A percentile compares a stretch with the other conserved stretches of the same genome.
These are phyloP conservation scores for Calocybe cyanea DNA, from an alignment of 768 basidiomycete species.

Conservation along the genomic window DNA sequence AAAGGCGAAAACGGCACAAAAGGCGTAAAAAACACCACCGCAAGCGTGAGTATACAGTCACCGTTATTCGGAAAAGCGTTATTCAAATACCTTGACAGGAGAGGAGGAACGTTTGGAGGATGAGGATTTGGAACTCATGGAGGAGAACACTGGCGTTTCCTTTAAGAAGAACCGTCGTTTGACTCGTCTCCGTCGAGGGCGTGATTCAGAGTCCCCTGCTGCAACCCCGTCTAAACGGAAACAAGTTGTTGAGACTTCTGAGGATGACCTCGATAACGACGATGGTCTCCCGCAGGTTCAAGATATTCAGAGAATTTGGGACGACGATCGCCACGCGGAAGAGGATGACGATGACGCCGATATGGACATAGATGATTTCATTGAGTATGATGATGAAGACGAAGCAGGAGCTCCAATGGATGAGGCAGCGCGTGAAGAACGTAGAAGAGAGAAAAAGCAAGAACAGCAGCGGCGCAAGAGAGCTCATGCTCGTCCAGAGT, in stretches of 20 bases:
- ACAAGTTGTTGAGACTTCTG: constrained; percentile 64
- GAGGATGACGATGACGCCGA: constrained; percentile 76
- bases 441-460: constrained; percentile 62
- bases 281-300: constrained; percentile 54
- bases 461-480: constrained; percentile 68
- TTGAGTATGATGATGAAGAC: constrained; percentile 78
- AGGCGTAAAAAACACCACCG: constrained; percentile 66
- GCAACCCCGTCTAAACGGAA: constrained; percentile 59
- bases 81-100: constrained; percentile 15
- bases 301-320: constrained; percentile 76
- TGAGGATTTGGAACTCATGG: constrained; percentile 87
- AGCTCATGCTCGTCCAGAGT: constrained; percentile 59
- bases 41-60: constrained; percentile 32
- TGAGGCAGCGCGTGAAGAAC: constrained; percentile 72
- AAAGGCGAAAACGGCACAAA: constrained; percentile 36
- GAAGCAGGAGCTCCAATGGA: constrained; percentile 69
- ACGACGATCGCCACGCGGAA: constrained; percentile 64
- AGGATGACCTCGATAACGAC: constrained; percentile 67
- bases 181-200: constrained; percentile 67
- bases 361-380: constrained; percentile 73
- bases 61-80: constrained; percentile 6
- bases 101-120: constrained; percentile 76
- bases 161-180: constrained; percentile 69
- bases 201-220: constrained; percentile 64
- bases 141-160: constrained; percentile 83